These are phyloP conservation scores for Colletotrichum sojae DNA, from an alignment of 2,329 filamentous ascomycete genomes.

Conservation along the genomic window DNA sequence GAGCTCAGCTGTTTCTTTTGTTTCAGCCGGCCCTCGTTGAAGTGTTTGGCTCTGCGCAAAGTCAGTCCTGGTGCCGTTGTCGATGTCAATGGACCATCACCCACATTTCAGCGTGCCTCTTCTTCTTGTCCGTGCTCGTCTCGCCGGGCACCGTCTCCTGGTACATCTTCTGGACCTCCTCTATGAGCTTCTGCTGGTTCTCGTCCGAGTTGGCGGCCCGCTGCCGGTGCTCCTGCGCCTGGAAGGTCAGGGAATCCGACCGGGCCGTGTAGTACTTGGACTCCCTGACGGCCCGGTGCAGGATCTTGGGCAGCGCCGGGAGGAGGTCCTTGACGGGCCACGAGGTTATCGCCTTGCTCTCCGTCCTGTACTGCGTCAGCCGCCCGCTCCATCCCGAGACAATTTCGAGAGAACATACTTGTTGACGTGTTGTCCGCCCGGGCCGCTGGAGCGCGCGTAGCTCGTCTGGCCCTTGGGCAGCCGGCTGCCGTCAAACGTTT, in stretches of 20 bases:
- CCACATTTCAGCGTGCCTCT: slow-evolving; percentile 65
- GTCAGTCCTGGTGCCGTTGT: slow-evolving; percentile 28
- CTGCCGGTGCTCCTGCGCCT: slow-evolving; percentile 69
- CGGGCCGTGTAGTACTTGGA: slow-evolving; percentile 69
- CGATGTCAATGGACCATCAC: slow-evolving; percentile 41
- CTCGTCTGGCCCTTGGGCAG: slow-evolving; percentile 67
- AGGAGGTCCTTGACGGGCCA: slow-evolving; percentile 65
- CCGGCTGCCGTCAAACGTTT: slow-evolving; percentile 57
- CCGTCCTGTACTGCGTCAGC: slow-evolving; percentile 60
- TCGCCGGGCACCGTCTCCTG: slow-evolving; percentile 60
- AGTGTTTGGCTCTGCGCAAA: slow-evolving; percentile 60
- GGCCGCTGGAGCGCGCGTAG: slow-evolving; percentile 72
- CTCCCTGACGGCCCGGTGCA: slow-evolving; percentile 62
- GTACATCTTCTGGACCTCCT: slow-evolving; percentile 65
- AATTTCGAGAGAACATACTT: slow-evolving; percentile 59
- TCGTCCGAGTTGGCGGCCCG: slow-evolving; percentile 66
- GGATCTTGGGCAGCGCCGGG: slow-evolving; percentile 59
- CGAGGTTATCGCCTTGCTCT: slow-evolving; percentile 70
- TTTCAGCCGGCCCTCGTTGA: slow-evolving; percentile 60
- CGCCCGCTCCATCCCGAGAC: too few relatives aligned
- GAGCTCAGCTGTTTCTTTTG: slow-evolving; percentile 64
- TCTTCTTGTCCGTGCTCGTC: slow-evolving; percentile 60
- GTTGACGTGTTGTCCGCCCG: slow-evolving; percentile 74
- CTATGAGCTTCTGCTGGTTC: slow-evolving; percentile 64
- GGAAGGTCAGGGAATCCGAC: slow-evolving; percentile 67